Base-by-base conservation (phyloP, 2,329 filamentous ascomycete species). In the Grosmannia huntii region DNA sequence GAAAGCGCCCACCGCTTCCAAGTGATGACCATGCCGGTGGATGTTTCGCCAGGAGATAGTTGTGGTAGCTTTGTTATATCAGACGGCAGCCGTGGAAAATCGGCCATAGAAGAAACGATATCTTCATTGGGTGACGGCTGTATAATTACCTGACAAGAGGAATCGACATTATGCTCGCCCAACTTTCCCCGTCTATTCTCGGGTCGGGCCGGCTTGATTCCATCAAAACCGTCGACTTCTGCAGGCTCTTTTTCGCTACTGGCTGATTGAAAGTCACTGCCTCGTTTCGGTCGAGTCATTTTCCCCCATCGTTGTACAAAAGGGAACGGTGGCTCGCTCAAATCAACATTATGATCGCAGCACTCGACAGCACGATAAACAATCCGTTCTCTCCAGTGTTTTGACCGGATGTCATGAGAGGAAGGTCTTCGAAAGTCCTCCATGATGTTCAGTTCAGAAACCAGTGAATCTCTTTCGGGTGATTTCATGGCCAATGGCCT, bases 301-400 rank as follows among this genome's bases (percentile, higher is more conserved):
- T 19, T 53, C 16, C 95, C 89, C 92, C 91, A 96, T 53, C 88
- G 81, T 69, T 96, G 90, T 19, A 87, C 76, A 69, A 96, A 96
- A 0, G 91, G 91, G 66, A 95, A 96, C 0, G 91, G 89, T 0
- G 92, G 91, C 38, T 88, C 80, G 57, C 81, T 87, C 52, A 95
- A 75, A 36, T 79, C 73, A 46, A 89, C 73, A 5, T 77, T 80
- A 33, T 87, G 80, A n/a, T 87, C 78, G 61, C 84, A 82, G 70
- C 91, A 96, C 69, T 97, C 92, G 0, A 95, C 88, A 25, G 89
- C 91, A 27, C 81, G 80, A 61, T 95, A 83, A 12, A 75, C 79
- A 60, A 96, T 85, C 63, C 84, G 89, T 5, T 81, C 73, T 63
- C 82, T 82, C 91, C 91, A 96, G 25, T 23, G 14, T 46, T 12